Conservation (phyloP, 2,329 filamentous ascomycete species). For the Neurospora sp. region DNA sequence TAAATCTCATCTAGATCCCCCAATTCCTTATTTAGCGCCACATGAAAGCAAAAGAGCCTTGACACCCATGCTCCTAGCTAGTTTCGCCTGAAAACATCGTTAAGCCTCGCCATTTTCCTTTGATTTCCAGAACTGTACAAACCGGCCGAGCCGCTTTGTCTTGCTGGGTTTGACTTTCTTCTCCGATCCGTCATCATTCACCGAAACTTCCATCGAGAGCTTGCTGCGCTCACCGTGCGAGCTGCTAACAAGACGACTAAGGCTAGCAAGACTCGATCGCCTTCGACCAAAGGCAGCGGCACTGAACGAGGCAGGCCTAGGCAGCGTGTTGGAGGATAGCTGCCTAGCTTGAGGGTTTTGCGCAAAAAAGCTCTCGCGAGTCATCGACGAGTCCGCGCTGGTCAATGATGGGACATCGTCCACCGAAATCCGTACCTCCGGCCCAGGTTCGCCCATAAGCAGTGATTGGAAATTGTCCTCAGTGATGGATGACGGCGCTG, state of each 20-base stretch:
- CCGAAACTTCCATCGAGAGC: constrained; percentile 56
- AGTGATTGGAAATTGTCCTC: constrained; percentile 66
- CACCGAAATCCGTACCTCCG: constrained; percentile 57
- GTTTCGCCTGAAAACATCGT: not conserved
- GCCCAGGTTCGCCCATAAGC: constrained; percentile 63
- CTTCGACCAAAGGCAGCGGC: constrained; percentile 56
- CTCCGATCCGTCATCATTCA: constrained; percentile 41
- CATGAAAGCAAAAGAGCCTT: not conserved
- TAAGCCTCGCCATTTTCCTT: constrained; percentile 28
- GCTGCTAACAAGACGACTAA: constrained; percentile 66
- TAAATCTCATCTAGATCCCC: constrained; percentile 11
- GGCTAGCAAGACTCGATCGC: constrained; percentile 64
- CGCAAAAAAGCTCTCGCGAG: constrained; percentile 50
- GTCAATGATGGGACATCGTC: constrained; percentile 68
- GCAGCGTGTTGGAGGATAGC: constrained; percentile 14
- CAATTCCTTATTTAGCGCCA: not conserved
- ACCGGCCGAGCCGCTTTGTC: constrained; percentile 58
- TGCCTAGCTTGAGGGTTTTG: constrained; percentile 38
- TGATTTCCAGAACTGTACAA: constrained; percentile 72
- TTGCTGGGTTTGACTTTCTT: constrained; percentile 53
- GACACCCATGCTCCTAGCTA: not conserved
- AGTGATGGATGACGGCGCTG: constrained; percentile 61
- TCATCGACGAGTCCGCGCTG: constrained; percentile 70
- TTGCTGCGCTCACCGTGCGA: constrained; percentile 68
- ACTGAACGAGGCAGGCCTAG: constrained; percentile 49